Conservation (phyloP, 2,329 filamentous ascomycete genomes). For the Ophiostoma ulmi region DNA sequence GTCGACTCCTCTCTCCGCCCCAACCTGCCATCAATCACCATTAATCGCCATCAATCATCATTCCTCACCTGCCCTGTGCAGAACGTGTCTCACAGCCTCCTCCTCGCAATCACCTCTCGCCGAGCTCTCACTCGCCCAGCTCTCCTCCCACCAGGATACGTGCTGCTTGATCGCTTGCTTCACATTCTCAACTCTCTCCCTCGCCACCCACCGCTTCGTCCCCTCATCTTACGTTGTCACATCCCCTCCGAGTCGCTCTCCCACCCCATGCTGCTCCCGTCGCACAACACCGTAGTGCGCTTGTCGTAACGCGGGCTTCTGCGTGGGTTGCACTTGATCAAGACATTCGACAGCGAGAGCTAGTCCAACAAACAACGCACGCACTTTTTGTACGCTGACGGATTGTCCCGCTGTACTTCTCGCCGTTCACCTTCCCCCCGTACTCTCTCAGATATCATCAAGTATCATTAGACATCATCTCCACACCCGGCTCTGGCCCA, state of each 20-base stretch:
- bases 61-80: conserved; percentile 7
- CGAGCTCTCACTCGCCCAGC: not conserved
- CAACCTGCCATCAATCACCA: conserved; percentile 1
- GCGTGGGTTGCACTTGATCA: conserved; percentile 19
- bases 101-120: not conserved
- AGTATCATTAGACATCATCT: not conserved
- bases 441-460: not conserved
- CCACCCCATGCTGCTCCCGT: conserved; percentile 26
- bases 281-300: conserved; percentile 22
- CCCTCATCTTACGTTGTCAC: not conserved
- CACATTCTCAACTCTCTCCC: not conserved
- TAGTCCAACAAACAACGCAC: conserved; percentile 1
- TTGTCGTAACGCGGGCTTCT: conserved; percentile 26
- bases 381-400: conserved; percentile 13
- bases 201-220: conserved; percentile 9
- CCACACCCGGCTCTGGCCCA: not conserved
- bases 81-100: conserved; percentile 10
- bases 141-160: not conserved
- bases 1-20: conserved; percentile 1
- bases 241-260: not conserved
- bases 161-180: not conserved
- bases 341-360: not conserved
- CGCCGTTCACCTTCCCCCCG: not conserved
- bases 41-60: not conserved
- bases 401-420: not conserved